phyloP scores from a whole-genome alignment of 2,329 filamentous ascomycete genomes.

The Epichloe gansuensis region DNA sequence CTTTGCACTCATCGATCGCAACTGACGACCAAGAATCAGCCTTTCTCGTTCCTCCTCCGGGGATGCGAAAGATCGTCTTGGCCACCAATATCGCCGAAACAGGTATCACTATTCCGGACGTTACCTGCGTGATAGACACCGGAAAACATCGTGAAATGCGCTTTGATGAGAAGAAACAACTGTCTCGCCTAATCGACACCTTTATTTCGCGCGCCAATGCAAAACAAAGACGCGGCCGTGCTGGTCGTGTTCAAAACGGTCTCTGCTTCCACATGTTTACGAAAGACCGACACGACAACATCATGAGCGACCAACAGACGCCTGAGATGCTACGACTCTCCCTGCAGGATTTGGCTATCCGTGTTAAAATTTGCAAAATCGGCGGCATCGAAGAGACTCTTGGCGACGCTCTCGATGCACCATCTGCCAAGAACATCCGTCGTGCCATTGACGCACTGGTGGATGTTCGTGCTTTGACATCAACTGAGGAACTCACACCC shows the following conservation, averaged over 20 bases:
- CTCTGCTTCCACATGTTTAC: conserved; percentile 96
- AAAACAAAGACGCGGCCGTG: conserved; percentile 85
- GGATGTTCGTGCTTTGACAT: conserved; percentile 80
- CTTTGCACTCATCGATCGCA: conserved; percentile 86
- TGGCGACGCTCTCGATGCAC: conserved; percentile 76
- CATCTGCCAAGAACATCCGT: conserved; percentile 82
- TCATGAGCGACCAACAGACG: conserved; percentile 85
- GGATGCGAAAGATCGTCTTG: conserved; percentile 82
- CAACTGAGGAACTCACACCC: conserved; percentile 70
- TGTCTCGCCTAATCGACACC: conserved; percentile 81
- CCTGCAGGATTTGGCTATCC: conserved; percentile 84
- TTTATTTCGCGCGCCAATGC: conserved; percentile 95
- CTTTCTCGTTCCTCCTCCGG: conserved; percentile 71
- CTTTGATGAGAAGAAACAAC: conserved; percentile 83
- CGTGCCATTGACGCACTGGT: conserved; percentile 85
- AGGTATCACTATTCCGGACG: conserved; percentile 94
- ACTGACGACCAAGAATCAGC: conserved; percentile 94
- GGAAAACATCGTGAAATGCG: conserved; percentile 97
- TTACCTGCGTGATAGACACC: conserved; percentile 92
- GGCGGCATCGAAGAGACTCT: conserved; percentile 87
- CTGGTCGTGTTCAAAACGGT: conserved; percentile 88
- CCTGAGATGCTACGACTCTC: conserved; percentile 93
- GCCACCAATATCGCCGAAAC: conserved; percentile 98
- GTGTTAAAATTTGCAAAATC: conserved; percentile 94
- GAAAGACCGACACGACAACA: conserved; percentile 69